phyloP scores from a whole-genome alignment of 208 protist genomes.

The Acanthamoeba healyi region DNA sequence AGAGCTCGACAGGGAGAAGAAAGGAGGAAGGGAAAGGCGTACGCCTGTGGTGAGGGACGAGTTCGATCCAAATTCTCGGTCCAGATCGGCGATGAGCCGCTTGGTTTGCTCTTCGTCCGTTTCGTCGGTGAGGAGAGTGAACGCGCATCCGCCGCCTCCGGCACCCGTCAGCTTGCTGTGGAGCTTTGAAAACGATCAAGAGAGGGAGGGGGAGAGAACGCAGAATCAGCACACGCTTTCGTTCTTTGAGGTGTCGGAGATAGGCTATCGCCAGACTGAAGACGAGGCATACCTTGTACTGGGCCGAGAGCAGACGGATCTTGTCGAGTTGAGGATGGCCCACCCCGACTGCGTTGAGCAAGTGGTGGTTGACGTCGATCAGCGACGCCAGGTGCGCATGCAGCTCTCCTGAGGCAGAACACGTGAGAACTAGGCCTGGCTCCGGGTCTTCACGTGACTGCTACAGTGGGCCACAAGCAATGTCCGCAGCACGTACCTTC shows the following conservation, averaged over 20 bases:
- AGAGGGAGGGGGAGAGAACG: too few relatives aligned
- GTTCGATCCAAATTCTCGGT: slow-evolving; percentile 10
- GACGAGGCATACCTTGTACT: background rate
- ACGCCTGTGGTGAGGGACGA: slow-evolving; percentile 52
- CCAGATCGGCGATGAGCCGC: background rate
- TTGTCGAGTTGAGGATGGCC: slow-evolving; percentile 55
- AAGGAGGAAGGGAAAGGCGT: background rate
- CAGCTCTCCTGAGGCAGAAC: background rate
- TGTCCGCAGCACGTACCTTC: background rate
- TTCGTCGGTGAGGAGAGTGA: slow-evolving; percentile 59
- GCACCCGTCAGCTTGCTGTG: slow-evolving; percentile 73
- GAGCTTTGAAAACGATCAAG: too few relatives aligned
- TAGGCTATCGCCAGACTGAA: too few relatives aligned
- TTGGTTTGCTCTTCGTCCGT: background rate
- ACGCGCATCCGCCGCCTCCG: slow-evolving; percentile 64
- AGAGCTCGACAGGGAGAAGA: too few relatives aligned
- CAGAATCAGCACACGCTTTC: too few relatives aligned
- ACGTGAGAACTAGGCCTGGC: too few relatives aligned
- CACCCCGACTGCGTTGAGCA: slow-evolving; percentile 67
- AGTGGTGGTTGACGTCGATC: slow-evolving; percentile 76
- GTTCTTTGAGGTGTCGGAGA: too few relatives aligned
- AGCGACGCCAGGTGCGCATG: slow-evolving; percentile 38
- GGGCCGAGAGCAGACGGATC: slow-evolving; percentile 9
- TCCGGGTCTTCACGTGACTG: too few relatives aligned
- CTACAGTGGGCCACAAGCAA: too few relatives aligned